Conservation (phyloP, 1,139 yeast genomes). For the Saccharomyces hybrid region DNA sequence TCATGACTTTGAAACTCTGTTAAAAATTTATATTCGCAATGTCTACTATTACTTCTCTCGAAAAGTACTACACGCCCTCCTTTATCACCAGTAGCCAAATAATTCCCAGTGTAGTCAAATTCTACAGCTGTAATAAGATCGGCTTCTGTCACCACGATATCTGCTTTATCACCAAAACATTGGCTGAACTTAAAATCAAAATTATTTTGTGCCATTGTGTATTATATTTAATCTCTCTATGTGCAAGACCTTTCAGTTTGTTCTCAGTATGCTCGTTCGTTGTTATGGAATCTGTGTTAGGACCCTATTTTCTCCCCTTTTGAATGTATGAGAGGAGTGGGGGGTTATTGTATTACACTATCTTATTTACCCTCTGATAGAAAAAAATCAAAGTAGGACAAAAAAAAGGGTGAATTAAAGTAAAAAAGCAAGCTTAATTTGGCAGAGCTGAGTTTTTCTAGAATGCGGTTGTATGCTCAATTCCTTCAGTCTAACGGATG, state of each 20-base stretch:
- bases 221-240: conserved; percentile 1
- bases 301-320: neutral
- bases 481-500: neutral
- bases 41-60: conserved; percentile 68
- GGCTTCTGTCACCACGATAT: conserved; percentile 93
- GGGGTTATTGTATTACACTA: neutral
- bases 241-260: neutral
- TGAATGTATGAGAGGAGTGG: conserved; percentile 5
- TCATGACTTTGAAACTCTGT: conserved; percentile 98
- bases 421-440: neutral
- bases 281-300: neutral
- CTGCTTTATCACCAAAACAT: conserved; percentile 98
- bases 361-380: neutral
- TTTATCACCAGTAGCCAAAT: conserved; percentile 94
- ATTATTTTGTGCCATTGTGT: conserved; percentile 19
- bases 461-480: neutral
- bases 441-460: neutral
- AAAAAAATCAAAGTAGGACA: neutral
- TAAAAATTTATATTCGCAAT: conserved; percentile 87
- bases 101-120: conserved; percentile 91
- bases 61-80: conserved; percentile 97
- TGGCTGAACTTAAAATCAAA: conserved; percentile 57
- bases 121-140: conserved; percentile 96
- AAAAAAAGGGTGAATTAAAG: conserved; percentile 5
- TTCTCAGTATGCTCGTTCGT: neutral